phyloP scores from a whole-genome alignment of 768 basidiomycete species.

The Termitomyces sp. region DNA sequence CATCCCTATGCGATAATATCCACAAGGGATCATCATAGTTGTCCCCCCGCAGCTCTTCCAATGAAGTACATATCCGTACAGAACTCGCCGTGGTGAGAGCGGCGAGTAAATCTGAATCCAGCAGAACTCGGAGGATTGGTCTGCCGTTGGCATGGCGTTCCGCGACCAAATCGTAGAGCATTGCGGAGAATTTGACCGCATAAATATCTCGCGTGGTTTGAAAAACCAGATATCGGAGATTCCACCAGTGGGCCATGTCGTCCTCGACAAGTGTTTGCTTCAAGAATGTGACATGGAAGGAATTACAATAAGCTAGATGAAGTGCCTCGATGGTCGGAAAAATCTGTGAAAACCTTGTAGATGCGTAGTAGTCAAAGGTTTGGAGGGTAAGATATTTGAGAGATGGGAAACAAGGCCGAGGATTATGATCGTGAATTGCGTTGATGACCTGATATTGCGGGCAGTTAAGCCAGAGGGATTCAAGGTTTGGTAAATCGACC shows the following conservation, averaged over 20 bases:
- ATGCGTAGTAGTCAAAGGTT: conserved; percentile 16
- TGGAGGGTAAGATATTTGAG: conserved; percentile 28
- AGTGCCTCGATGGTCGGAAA: conserved; percentile 28
- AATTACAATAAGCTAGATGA: conserved; percentile 20
- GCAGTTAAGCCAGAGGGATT: conserved; percentile 30
- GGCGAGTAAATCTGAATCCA: conserved; percentile 22
- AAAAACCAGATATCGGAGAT: conserved; percentile 22
- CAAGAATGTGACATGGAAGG: conserved; percentile 15
- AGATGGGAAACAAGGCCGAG: conserved; percentile 20
- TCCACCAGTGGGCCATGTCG: conserved; percentile 14
- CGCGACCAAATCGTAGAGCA: conserved; percentile 13
- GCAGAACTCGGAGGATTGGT: conserved; percentile 19
- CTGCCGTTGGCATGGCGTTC: conserved; percentile 10
- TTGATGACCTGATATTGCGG: conserved; percentile 13
- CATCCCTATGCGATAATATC: conserved; percentile 15
- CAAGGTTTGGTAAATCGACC: conserved; percentile 23
- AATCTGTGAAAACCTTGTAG: conserved; percentile 14
- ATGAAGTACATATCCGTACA: conserved; percentile 5
- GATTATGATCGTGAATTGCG: background rate
- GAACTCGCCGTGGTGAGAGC: conserved; percentile 5
- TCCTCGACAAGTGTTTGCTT: conserved; percentile 11
- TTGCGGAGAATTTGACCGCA: conserved; percentile 13
- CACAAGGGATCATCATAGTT: conserved; percentile 28
- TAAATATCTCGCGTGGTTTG: conserved; percentile 20
- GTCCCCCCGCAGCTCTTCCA: conserved; percentile 12